Evolutionary conservation across 2,329 filamentous ascomycete genomes (phyloP).

Genomic region (Coniochaeta prunicola): DNA sequence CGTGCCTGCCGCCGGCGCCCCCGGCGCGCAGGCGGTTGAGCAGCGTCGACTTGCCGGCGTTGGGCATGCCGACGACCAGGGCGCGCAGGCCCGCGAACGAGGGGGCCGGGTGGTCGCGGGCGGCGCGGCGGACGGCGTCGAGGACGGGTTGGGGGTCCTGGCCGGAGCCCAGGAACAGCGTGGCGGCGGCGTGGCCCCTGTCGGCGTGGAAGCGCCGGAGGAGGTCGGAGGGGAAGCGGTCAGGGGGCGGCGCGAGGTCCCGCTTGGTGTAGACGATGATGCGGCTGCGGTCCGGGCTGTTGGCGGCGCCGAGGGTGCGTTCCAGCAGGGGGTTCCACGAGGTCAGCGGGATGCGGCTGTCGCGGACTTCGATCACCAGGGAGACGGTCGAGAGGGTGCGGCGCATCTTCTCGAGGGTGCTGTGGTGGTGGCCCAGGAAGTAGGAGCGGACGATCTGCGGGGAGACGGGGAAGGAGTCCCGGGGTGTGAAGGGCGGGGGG

Average conservation of each 20-base stretch:
- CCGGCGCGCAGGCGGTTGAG: constrained; percentile 73
- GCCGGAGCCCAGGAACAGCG: constrained; percentile 21
- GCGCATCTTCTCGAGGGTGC: constrained; percentile 77
- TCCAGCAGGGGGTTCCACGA: constrained; percentile 90
- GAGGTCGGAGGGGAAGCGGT: constrained; percentile 13
- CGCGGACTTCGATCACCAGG: constrained; percentile 88
- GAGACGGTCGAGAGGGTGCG: constrained; percentile 72
- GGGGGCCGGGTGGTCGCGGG: constrained; percentile 47
- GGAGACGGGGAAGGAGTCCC: constrained; percentile 64
- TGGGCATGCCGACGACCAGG: constrained; percentile 94
- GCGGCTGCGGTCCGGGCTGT: constrained; percentile 61
- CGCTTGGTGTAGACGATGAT: constrained; percentile 88
- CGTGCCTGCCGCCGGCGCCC: constrained; percentile 48
- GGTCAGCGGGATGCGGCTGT: constrained; percentile 83
- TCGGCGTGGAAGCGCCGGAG: constrained; percentile 35
- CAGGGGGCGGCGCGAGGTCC: constrained; percentile 51
- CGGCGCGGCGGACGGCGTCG: constrained; percentile 41
- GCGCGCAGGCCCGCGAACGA: constrained; percentile 64
- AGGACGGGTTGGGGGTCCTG: constrained; percentile 29
- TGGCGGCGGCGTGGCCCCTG: constrained; percentile 16
- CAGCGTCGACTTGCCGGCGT: constrained; percentile 93
- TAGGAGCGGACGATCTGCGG: constrained; percentile 77
- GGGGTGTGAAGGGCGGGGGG: constrained; percentile 58
- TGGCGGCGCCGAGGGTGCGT: constrained; percentile 68
- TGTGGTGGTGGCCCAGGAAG: constrained; percentile 86